These are phyloP conservation scores for Vanilla planifolia DNA, from an alignment of 106 monocot species.

Conservation along the genomic window DNA sequence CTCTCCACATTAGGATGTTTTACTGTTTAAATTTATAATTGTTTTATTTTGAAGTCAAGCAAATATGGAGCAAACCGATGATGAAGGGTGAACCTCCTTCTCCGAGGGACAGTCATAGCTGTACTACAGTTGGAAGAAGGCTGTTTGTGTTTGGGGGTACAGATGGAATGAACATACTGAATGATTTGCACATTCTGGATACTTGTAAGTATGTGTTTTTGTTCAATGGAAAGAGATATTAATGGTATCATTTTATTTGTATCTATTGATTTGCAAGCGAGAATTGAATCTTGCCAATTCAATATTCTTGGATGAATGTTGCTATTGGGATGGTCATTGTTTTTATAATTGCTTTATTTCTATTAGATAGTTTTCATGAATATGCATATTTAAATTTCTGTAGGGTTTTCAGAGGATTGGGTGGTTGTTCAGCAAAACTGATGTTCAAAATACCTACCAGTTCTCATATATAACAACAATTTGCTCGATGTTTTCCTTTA, in stretches of 20 bases:
- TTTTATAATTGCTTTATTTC: too few relatives aligned
- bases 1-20: background rate
- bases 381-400: background rate
- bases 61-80: constrained; percentile 75
- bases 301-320: background rate
- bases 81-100: constrained; percentile 67
- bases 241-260: background rate
- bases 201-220: constrained; percentile 46
- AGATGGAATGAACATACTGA: constrained; percentile 62
- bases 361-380: background rate
- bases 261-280: background rate
- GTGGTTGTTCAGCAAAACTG: too few relatives aligned
- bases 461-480: too few relatives aligned
- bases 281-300: background rate
- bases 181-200: constrained; percentile 65
- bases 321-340: too few relatives aligned
- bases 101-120: constrained; percentile 82
- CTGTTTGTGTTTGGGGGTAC: constrained; percentile 86
- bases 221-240: background rate
- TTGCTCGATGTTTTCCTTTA: too few relatives aligned
- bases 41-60: constrained; percentile 38
- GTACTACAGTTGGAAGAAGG: constrained; percentile 62
- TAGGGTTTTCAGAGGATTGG: too few relatives aligned
- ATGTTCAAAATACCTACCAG: too few relatives aligned
- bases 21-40: background rate